phyloP scores from a whole-genome alignment of 495 filamentous ascomycete genomes.

The Hypoxylon subgilvum region DNA sequence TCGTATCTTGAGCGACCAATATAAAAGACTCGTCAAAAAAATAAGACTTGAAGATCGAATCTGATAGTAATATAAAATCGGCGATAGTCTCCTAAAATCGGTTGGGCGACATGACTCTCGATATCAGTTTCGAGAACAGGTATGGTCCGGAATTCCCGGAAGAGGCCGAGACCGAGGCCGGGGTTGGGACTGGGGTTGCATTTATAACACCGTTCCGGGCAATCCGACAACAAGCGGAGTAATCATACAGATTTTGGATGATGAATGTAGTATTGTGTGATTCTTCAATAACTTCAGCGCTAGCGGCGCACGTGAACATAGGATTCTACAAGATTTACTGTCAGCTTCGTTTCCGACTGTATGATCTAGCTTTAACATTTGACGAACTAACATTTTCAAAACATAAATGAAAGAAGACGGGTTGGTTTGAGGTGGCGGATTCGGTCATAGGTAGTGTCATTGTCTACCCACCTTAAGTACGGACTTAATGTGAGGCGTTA shows the following conservation, averaged over 20 bases:
- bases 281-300: no score
- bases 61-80: no score
- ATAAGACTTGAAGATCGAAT: no score
- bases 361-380: neutral
- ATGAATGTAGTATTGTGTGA: slow-evolving; percentile 2
- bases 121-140: neutral
- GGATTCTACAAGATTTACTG: no score
- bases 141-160: slow-evolving; percentile 20
- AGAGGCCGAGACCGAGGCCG: slow-evolving; percentile 16
- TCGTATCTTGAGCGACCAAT: neutral
- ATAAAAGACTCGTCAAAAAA: neutral
- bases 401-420: no score
- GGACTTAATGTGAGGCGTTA: no score
- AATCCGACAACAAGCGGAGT: slow-evolving; percentile 21
- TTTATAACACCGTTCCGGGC: slow-evolving; percentile 16
- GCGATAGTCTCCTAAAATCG: neutral
- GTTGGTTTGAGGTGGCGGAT: no score
- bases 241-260: neutral
- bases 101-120: neutral
- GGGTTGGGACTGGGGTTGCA: slow-evolving; percentile 17
- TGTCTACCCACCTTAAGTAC: no score
- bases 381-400: no score
- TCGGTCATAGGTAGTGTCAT: no score
- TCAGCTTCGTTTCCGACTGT: neutral
- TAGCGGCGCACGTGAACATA: no score